Evolutionary conservation across 2,329 filamentous ascomycete species (phyloP), one percentile per base, ranked within the genome.

Genomic region (Zymoseptoria crescenta): DNA sequence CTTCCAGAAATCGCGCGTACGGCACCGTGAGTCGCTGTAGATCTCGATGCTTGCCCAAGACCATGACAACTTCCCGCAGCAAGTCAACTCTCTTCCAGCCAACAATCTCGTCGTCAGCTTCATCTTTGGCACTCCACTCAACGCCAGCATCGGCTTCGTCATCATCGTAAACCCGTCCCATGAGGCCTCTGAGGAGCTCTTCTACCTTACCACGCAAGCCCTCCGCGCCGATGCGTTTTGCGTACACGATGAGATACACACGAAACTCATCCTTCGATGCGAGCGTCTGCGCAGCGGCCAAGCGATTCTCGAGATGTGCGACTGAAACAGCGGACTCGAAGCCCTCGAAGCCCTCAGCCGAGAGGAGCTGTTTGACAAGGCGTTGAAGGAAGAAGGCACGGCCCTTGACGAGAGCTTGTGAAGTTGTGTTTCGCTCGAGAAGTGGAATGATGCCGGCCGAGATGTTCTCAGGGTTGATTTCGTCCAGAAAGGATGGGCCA

Each of bases 41-140:
- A 71, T 97, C 95, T 58, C 94, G 87, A 75, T 94, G 93, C 85
- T 97, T 97, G 94, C 94, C 94, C 50, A 99, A 82, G 73, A 96
- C 91, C 75, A 96, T 81, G 57, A 99, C 88, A 27, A 96, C 91
- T 59, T 92, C 92, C 77, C 89, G 95, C 60, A 99, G 75, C 61
- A 99, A 77, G 64, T 96, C 91, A 71, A 87, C 87, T 61, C 91
- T 83, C 70, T 93, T 86, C 93, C 92, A 97, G 27, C 94, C 94
- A 70, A 93, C 96, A 30, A 99, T 80, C 57, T 86, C 83, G 24
- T 94, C 94, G 70, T 93, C 96, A 30, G 99, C 80, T 57, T 86
- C 83, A 2, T 88, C 87, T 2, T 83, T 84, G 54, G 80, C 80
- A 65, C 84, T 83, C 67, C 70, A 72, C 81, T 83, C 87, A 85